Base-by-base conservation (phyloP, 2,329 filamentous ascomycete species). In the Hymenoscyphus linearis region DNA sequence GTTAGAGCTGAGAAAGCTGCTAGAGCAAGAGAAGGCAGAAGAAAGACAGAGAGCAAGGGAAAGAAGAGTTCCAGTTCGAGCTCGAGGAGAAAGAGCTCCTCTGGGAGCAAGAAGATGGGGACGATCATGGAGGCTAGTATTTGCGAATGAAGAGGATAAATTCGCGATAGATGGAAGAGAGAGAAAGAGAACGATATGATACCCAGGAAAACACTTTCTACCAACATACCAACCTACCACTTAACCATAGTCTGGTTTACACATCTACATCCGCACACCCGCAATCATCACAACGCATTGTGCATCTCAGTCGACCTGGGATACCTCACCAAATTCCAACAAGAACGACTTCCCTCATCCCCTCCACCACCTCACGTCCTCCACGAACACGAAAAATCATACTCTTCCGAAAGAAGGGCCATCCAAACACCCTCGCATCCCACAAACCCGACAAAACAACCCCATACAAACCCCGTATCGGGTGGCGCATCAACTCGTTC, bases 51-150 rank as follows among this genome's bases (percentile, higher is more conserved):
- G 63, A 62, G 27, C 61, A 52, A 52, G 65, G 63, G 44, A 65
- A 64, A 22, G 68, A 71, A 65, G 74, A 72, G 64, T 66, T 63
- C 60, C 71, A 71, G 60, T 71, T n/a, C n/a, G n/a, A n/a, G n/a
- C n/a, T n/a, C n/a, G 70, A 59, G 69, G 69, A 44, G 65, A 67
- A 59, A 67, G 65, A 27, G 53, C 57, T n/a, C n/a, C n/a, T n/a
- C n/a, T 9, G 66, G 67, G 55, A 70, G 31, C 26, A 85, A 82
- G 76, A 82, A 80, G 72, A 84, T 86, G 77, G 76, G 81, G 57
- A 78, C 82, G 62, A 85, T 85, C 70, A 70, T 76, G 67, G 84
- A 86, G 75, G 74, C 4, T 31, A 31, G 27, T 31, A 7, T 73
- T 44, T 72, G 68, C 55, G 77, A 79, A 69, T 78, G 27, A 31